Base-by-base conservation (phyloP, 257 asterid genomes). In the Lycium barbarum region DNA sequence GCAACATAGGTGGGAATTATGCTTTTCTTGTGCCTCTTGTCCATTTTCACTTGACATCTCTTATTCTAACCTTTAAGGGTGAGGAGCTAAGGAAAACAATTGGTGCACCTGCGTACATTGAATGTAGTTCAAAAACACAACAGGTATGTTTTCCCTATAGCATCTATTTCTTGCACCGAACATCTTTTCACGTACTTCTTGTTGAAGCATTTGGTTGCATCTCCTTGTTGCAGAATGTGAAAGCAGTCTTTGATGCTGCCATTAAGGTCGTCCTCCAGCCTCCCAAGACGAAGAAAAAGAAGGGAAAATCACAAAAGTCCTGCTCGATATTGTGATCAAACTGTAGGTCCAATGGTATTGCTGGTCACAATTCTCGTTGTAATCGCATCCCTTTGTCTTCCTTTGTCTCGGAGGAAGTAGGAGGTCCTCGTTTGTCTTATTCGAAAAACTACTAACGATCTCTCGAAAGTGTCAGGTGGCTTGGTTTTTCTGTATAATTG, bases 111-210 rank as follows among this genome's bases (percentile, higher is more conserved):
- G 87, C 93, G 83, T 93, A 93, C 88, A 65, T 91, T 26, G 97
- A 93, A 84, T 93, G 97, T 87, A 93, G 97, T 92, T 89, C 97
- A 78, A 93, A 93, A 86, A 89, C 97, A 84, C 97, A 93, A 89
- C 85, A 91, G 97, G 97, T 92, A 62, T n/a, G 86, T 79, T 33
- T 58, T 70, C 47, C 33, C 66, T 74, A 13, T 8, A 15, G 38
- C 85, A 11, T 47, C 63, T 49, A 33, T 83, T 20, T 76, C 81
- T 33, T 83, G 76, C 68, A 36, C 36, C 11, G 15, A 14, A 35
- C 47, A 49, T 35, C 55, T 53, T 53, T 26, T 20, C 5, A 22
- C 2, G 1, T 47, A 7, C 62, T 13, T 51, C 14, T 51, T 51
- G 18, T 76, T 51, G 81, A 49, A 22, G 45, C 81, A 12, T 51